Conservation (phyloP, 1,284 basidiomycete genomes). For the Ceratobasidium sp. region DNA sequence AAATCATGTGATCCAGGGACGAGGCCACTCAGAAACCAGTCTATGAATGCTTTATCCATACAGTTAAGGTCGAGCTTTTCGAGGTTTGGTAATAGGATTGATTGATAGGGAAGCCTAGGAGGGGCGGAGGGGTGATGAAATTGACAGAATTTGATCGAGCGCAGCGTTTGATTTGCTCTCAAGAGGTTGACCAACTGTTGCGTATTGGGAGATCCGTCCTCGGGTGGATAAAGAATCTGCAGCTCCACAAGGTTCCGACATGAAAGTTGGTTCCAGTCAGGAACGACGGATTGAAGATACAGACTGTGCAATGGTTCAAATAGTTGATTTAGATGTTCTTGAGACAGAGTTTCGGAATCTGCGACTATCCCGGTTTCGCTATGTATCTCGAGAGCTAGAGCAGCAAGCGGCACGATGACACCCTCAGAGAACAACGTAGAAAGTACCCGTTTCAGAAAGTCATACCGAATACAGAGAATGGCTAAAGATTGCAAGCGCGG, state of each 20-base stretch:
- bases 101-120: neutral
- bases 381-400: constrained; percentile 9
- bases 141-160: constrained; percentile 1
- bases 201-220: neutral
- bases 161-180: neutral
- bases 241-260: constrained; percentile 37
- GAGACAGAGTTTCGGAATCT: neutral
- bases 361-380: constrained; percentile 2
- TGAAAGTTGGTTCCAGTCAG: constrained; percentile 19
- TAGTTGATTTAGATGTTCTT: constrained; percentile 1
- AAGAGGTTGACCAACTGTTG: constrained; percentile 2
- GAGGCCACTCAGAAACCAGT: constrained; percentile 5
- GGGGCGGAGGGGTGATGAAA: neutral
- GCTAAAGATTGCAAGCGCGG: constrained; percentile 13
- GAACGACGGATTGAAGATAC: constrained; percentile 10
- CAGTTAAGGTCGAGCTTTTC: neutral
- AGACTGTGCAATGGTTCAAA: neutral
- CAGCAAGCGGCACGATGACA: neutral
- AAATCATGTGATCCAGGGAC: neutral
- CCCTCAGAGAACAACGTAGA: constrained; percentile 10
- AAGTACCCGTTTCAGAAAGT: constrained; percentile 1
- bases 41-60: neutral
- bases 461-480: constrained; percentile 3
- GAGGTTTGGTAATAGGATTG: neutral
- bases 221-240: constrained; percentile 14